Percentiles rank a stretch among this genome's conserved stretches.
phyloP scores from a whole-genome alignment of 75 land plant genomes.

The Azolla pinnata region DNA sequence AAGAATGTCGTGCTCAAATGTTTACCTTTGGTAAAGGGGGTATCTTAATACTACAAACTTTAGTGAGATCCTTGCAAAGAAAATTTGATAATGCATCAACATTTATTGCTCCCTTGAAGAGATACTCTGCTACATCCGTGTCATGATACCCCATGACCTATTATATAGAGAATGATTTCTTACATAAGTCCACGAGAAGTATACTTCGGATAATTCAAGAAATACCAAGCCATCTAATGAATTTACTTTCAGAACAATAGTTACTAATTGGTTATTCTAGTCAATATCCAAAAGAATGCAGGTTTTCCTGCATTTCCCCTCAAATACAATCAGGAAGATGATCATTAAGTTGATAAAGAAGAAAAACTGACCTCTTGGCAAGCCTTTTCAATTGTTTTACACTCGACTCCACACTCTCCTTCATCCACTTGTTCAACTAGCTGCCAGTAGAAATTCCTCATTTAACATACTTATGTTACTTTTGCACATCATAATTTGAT shows the following conservation, averaged over 20 bases:
- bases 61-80: conserved; percentile 75
- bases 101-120: conserved; percentile 41
- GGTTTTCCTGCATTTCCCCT: background rate
- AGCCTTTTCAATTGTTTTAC: conserved; percentile 86
- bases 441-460: conserved; percentile 38
- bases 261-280: background rate
- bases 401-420: conserved; percentile 87
- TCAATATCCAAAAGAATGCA: background rate
- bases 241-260: too few species aligned
- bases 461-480: too few species aligned
- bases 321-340: too few species aligned
- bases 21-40: conserved; percentile 81
- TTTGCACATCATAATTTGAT: too few species aligned
- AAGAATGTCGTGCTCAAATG: background rate
- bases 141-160: conserved; percentile 95
- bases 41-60: conserved; percentile 51
- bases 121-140: conserved; percentile 87
- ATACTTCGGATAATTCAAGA: too few species aligned
- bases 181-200: too few species aligned
- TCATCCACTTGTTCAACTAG: conserved; percentile 79
- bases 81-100: conserved; percentile 41
- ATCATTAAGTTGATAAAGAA: background rate
- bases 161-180: too few species aligned
- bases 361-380: conserved; percentile 72
- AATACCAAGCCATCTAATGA: too few species aligned